These are phyloP conservation scores for Westerdykella sp. DNA, from an alignment of 2,329 filamentous ascomycete species.

Conservation along the genomic window DNA sequence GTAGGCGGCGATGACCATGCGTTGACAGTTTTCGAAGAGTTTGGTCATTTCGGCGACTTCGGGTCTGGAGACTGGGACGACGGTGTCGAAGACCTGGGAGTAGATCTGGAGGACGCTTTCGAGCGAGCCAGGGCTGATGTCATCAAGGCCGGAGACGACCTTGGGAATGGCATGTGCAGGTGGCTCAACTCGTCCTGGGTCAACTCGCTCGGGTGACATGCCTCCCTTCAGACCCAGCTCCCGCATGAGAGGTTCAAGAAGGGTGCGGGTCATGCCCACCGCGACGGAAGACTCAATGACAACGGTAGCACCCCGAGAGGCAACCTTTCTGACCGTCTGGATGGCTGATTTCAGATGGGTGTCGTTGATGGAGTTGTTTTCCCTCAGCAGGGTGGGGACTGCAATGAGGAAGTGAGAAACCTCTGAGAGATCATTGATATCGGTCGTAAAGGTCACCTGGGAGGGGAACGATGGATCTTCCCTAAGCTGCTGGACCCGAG, in stretches of 20 bases:
- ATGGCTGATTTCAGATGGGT: conserved; percentile 45
- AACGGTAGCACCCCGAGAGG: conserved; percentile 42
- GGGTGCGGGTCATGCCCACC: conserved; percentile 49
- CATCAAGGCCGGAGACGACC: conserved; percentile 45
- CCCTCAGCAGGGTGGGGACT: conserved; percentile 47
- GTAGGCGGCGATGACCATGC: conserved; percentile 52
- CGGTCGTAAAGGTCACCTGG: conserved; percentile 3
- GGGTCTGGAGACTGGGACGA: conserved; percentile 48
- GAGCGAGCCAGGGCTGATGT: conserved; percentile 28
- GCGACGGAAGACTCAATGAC: conserved; percentile 52
- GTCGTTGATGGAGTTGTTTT: conserved; percentile 45
- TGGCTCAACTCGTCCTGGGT: conserved; percentile 43
- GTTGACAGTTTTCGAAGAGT: conserved; percentile 54
- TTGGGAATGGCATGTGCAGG: conserved; percentile 47
- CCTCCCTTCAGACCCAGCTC: conserved; percentile 20
- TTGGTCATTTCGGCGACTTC: conserved; percentile 56
- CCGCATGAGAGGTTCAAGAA: conserved; percentile 43
- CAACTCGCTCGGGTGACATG: conserved; percentile 41
- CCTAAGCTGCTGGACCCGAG: no score
- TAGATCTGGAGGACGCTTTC: conserved; percentile 45
- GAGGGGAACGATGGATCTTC: no score
- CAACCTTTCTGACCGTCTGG: conserved; percentile 38
- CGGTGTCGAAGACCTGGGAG: conserved; percentile 42
- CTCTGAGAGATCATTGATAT: conserved; percentile 33
- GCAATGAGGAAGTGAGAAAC: conserved; percentile 51